These are phyloP conservation scores for Juglanconis sp. DNA, from an alignment of 2,329 filamentous ascomycete genomes.

Conservation along the genomic window DNA sequence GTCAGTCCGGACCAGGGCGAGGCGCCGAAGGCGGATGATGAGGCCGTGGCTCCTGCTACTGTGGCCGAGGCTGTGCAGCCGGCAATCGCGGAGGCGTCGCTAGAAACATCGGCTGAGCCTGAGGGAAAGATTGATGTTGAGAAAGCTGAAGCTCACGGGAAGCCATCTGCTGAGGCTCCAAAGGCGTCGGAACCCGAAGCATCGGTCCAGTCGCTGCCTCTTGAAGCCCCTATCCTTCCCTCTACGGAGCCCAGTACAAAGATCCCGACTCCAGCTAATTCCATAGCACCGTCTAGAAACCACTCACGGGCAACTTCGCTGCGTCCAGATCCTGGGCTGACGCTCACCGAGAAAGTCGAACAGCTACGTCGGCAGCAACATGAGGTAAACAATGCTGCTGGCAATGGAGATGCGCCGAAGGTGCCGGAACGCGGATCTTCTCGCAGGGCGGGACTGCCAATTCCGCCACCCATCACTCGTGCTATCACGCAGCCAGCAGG, in stretches of 20 bases:
- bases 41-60: not conserved
- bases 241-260: not conserved
- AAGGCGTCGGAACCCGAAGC: not conserved
- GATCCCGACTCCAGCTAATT: conserved; percentile 9
- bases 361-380: conserved; percentile 50
- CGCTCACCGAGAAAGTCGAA: conserved; percentile 46
- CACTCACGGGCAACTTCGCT: conserved; percentile 13
- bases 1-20: not conserved
- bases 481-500: conserved; percentile 51
- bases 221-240: not conserved
- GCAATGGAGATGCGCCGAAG: conserved; percentile 11
- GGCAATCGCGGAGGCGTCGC: not conserved
- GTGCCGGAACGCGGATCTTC: conserved; percentile 34
- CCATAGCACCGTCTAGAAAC: conserved; percentile 11
- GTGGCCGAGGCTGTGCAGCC: not conserved
- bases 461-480: conserved; percentile 52
- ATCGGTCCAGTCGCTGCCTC: not conserved
- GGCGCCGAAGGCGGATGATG: not conserved
- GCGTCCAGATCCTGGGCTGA: conserved; percentile 20
- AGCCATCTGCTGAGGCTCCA: not conserved
- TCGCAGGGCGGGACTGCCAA: conserved; percentile 42
- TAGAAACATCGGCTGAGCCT: not conserved
- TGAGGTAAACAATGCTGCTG: conserved; percentile 22
- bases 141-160: not conserved
- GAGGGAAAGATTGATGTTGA: not conserved